A percentile compares a stretch with the other conserved stretches of the same genome.
Evolutionary conservation across 1,284 basidiomycete species (phyloP).

Genomic region (Ceratobasidium sp.): DNA sequence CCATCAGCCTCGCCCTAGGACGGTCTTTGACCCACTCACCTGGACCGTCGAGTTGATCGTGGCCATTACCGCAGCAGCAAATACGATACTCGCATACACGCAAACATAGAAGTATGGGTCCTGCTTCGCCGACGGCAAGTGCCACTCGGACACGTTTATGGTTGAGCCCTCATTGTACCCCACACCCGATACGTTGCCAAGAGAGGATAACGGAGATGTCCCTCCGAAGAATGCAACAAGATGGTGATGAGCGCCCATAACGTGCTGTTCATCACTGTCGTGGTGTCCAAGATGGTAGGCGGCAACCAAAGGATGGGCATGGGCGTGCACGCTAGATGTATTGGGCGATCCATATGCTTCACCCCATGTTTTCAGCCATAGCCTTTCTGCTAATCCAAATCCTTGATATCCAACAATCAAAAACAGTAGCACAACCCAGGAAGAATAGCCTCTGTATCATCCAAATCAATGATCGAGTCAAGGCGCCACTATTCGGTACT

Average conservation of each 20-base stretch:
- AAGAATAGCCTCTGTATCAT: constrained; percentile 40
- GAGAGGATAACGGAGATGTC: no score
- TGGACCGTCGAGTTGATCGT: constrained; percentile 47
- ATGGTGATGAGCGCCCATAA: constrained; percentile 17
- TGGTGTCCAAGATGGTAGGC: constrained; percentile 3
- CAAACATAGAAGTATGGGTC: constrained; percentile 54
- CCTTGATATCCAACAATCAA: constrained; percentile 54
- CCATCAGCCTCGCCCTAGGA: constrained; percentile 71
- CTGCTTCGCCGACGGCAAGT: constrained; percentile 50
- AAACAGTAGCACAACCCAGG: constrained; percentile 43
- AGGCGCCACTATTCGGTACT: not conserved
- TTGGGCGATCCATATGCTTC: constrained; percentile 43
- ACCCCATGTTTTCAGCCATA: constrained; percentile 75
- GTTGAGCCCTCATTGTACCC: no score
- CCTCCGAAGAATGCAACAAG: constrained; percentile 10
- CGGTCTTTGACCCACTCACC: constrained; percentile 3
- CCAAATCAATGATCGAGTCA: not conserved
- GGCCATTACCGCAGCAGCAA: constrained; percentile 48
- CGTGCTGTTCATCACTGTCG: constrained; percentile 7
- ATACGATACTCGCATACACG: constrained; percentile 50
- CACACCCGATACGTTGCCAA: constrained; percentile 2
- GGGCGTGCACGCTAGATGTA: not conserved
- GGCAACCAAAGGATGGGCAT: constrained; percentile 8
- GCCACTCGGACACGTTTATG: constrained; percentile 2
- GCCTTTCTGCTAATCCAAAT: constrained; percentile 63